Conservation (phyloP, 106 monocot genomes). For the Dendrobium officinale region DNA sequence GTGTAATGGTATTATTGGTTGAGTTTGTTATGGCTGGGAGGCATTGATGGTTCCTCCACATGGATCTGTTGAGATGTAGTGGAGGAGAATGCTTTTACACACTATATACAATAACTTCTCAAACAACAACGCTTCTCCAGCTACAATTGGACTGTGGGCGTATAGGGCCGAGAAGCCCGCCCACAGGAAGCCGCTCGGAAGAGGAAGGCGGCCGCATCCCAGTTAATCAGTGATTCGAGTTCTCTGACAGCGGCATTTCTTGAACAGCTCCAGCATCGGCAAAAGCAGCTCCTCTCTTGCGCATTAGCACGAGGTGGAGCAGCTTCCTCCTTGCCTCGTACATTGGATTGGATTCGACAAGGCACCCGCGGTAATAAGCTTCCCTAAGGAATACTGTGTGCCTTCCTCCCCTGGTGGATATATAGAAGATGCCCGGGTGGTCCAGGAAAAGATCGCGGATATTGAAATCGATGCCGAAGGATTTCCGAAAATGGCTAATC, state of each 20-base stretch:
- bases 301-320: constrained; percentile 53
- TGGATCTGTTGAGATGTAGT: too few species aligned
- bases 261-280: neutral
- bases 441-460: constrained; percentile 80
- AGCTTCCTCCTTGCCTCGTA: constrained; percentile 68
- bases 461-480: constrained; percentile 74
- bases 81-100: too few species aligned
- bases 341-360: constrained; percentile 63
- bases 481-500: constrained; percentile 85
- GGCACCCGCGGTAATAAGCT: constrained; percentile 54
- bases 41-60: too few species aligned
- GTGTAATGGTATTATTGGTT: too few species aligned
- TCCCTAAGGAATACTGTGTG: constrained; percentile 93
- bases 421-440: constrained; percentile 92
- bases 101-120: too few species aligned
- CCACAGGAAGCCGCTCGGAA: too few species aligned
- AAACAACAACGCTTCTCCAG: too few species aligned
- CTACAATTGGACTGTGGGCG: too few species aligned
- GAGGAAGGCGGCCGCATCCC: too few species aligned
- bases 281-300: constrained; percentile 28
- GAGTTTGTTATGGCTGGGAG: too few species aligned
- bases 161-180: too few species aligned
- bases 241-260: neutral
- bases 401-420: constrained; percentile 69
- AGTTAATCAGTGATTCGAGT: too few species aligned